These are phyloP conservation scores for Aspergillus hancockii DNA, from an alignment of 495 filamentous ascomycete genomes.

Conservation along the genomic window DNA sequence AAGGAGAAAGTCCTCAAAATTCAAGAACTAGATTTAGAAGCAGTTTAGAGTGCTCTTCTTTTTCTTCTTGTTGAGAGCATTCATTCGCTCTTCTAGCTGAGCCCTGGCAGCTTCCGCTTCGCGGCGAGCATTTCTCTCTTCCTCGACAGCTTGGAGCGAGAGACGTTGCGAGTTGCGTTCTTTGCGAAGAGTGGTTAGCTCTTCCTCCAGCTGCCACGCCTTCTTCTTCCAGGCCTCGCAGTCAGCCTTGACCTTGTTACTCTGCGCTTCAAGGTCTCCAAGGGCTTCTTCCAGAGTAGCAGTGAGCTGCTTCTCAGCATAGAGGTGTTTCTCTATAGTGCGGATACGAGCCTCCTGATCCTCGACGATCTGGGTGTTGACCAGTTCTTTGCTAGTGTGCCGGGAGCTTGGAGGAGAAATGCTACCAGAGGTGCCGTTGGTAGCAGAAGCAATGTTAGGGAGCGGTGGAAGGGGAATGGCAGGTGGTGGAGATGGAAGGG, in stretches of 20 bases:
- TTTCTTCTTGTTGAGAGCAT: conserved; percentile 84
- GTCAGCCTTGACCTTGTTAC: conserved; percentile 81
- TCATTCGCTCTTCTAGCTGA: conserved; percentile 92
- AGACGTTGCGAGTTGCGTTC: conserved; percentile 71
- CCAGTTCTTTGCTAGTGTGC: conserved; percentile 81
- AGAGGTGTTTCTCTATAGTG: conserved; percentile 95
- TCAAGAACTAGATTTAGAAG: conserved; percentile 58
- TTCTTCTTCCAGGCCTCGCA: conserved; percentile 89
- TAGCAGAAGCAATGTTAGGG: conserved; percentile 41
- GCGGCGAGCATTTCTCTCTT: conserved; percentile 82
- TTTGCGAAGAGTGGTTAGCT: conserved; percentile 71
- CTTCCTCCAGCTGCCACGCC: conserved; percentile 72
- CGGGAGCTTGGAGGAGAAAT: conserved; percentile 55
- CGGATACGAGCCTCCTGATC: conserved; percentile 94
- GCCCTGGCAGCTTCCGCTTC: conserved; percentile 86
- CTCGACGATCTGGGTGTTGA: conserved; percentile 64
- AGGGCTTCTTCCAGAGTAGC: conserved; percentile 92
- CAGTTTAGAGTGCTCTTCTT: conserved; percentile 97
- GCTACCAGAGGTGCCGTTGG: conserved; percentile 37
- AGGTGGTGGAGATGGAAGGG: conserved; percentile 93
- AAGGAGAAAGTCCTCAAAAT: conserved; percentile 5
- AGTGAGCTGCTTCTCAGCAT: conserved; percentile 94
- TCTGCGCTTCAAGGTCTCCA: conserved; percentile 85
- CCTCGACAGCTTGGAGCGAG: conserved; percentile 89
- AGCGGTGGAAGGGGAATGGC: conserved; percentile 81